These are phyloP conservation scores for Phytophthora lateralis DNA, from an alignment of 352 stramenopile genomes.

Conservation along the genomic window DNA sequence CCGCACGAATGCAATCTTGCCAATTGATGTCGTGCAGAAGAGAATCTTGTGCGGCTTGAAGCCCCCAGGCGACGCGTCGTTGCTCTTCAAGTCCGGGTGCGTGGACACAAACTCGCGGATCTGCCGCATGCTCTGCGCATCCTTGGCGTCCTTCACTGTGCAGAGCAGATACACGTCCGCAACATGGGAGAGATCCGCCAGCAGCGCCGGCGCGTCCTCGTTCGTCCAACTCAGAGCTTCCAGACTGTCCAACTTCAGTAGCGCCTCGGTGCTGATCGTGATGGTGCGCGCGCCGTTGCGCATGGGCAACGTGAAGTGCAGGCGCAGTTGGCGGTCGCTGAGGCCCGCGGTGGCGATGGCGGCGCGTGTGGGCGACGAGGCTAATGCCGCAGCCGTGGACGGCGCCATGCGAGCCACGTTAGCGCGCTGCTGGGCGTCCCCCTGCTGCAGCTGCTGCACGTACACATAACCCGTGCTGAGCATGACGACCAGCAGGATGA, in stretches of 20 bases:
- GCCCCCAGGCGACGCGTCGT: constrained; percentile 17
- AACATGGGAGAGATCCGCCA: constrained; percentile 64
- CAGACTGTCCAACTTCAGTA: constrained; percentile 43
- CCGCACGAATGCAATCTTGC: constrained; percentile 87
- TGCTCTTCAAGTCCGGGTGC: constrained; percentile 35
- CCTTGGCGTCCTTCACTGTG: constrained; percentile 40
- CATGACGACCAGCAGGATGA: constrained; percentile 74
- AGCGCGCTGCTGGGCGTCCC: constrained; percentile 2
- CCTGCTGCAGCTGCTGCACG: constrained; percentile 61
- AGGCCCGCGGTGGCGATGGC: constrained; percentile 46
- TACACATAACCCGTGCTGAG: constrained; percentile 81
- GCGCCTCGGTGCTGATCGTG: constrained; percentile 66
- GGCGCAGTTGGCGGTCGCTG: constrained; percentile 53
- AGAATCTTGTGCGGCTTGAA: constrained; percentile 77
- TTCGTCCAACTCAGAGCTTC: constrained; percentile 48
- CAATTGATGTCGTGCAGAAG: constrained; percentile 78
- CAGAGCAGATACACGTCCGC: constrained; percentile 76
- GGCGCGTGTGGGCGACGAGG: constrained; percentile 15
- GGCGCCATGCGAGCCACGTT: constrained; percentile 20
- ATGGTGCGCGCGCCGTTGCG: constrained; percentile 67
- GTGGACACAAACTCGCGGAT: constrained; percentile 56
- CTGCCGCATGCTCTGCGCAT: constrained; percentile 38
- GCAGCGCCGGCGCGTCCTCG: constrained; percentile 48
- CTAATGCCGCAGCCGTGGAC: constrained; percentile 15
- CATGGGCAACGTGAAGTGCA: constrained; percentile 66